phyloP scores from a whole-genome alignment of 2,329 filamentous ascomycete genomes.

The Cladorrhinum sp. region DNA sequence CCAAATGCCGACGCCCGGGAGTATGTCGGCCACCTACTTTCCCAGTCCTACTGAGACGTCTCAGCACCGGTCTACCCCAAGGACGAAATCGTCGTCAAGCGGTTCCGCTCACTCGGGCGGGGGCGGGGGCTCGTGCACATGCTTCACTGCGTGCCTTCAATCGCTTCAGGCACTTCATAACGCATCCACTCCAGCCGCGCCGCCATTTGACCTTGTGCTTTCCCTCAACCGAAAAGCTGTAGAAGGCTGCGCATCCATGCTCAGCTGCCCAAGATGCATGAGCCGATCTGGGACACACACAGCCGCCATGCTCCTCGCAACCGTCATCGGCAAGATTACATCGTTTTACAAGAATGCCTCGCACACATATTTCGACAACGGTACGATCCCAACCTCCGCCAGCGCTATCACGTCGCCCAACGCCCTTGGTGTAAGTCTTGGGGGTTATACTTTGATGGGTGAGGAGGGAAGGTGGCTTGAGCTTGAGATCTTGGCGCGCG shows the following conservation, averaged over 20 bases:
- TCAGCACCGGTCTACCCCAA: slow-evolving; percentile 32
- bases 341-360: slow-evolving; percentile 45
- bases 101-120: slow-evolving; percentile 25
- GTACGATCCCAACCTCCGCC: slow-evolving; percentile 17
- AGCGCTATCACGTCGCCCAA: slow-evolving; percentile 14
- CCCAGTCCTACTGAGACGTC: slow-evolving; percentile 41
- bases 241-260: slow-evolving; percentile 46
- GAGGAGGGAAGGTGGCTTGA: slow-evolving; percentile 47
- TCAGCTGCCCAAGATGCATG: slow-evolving; percentile 46
- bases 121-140: slow-evolving; percentile 40
- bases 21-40: slow-evolving; percentile 38
- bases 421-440: slow-evolving; percentile 40
- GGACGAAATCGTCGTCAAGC: slow-evolving; percentile 30
- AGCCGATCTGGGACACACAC: slow-evolving; percentile 43
- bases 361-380: slow-evolving; percentile 38
- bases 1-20: slow-evolving; percentile 36
- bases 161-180: slow-evolving; percentile 48
- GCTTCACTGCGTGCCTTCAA: slow-evolving; percentile 46
- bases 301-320: slow-evolving; percentile 48
- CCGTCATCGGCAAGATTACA: slow-evolving; percentile 47
- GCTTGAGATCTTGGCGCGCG: slow-evolving; percentile 47
- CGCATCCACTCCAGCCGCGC: slow-evolving; percentile 37
- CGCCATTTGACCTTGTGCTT: slow-evolving; percentile 45
- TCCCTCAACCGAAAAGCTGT: slow-evolving; percentile 47
- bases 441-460: slow-evolving; percentile 44